Percentiles rank a stretch among this genome's conserved stretches.
Evolutionary conservation across 2,329 filamentous ascomycete genomes (phyloP).

Genomic region (Knoxdaviesia proteae): DNA sequence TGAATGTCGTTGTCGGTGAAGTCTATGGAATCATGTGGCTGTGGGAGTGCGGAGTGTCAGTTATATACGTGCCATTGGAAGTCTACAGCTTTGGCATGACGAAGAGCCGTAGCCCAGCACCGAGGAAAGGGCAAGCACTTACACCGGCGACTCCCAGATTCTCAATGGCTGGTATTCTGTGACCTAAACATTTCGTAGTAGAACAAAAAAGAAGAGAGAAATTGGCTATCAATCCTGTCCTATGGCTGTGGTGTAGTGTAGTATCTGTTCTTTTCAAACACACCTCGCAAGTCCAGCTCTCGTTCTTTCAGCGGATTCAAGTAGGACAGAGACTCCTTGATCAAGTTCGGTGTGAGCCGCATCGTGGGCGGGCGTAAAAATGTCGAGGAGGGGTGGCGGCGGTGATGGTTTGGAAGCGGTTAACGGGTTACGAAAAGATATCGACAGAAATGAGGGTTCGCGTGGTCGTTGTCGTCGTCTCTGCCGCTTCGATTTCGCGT

Average conservation of each 20-base stretch:
- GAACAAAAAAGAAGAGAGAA: conserved; percentile 12
- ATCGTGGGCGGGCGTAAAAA: conserved; percentile 27
- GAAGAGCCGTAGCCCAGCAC: not conserved
- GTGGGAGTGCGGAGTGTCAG: not conserved
- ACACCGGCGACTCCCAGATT: conserved; percentile 90
- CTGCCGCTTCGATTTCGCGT: no score
- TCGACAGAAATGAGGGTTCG: not conserved
- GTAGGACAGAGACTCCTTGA: conserved; percentile 88
- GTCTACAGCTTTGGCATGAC: not conserved
- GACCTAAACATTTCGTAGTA: conserved; percentile 45
- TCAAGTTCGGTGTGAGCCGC: conserved; percentile 90
- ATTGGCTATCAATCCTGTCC: conserved; percentile 67
- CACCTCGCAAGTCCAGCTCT: conserved; percentile 98
- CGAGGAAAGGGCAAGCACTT: conserved; percentile 13
- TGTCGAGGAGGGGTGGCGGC: no score
- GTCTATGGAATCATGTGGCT: conserved; percentile 95
- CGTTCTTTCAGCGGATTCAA: conserved; percentile 97
- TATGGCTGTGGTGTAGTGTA: conserved; percentile 51
- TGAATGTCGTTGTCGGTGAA: conserved; percentile 96
- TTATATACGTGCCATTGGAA: not conserved
- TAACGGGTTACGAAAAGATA: not conserved
- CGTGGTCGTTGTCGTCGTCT: not conserved
- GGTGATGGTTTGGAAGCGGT: not conserved
- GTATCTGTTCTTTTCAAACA: conserved; percentile 91
- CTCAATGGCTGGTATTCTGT: conserved; percentile 94